Evolutionary conservation across 75 land plant genomes (phyloP), one percentile per base, ranked within the genome.

Genomic region (Azolla pinnata): DNA sequence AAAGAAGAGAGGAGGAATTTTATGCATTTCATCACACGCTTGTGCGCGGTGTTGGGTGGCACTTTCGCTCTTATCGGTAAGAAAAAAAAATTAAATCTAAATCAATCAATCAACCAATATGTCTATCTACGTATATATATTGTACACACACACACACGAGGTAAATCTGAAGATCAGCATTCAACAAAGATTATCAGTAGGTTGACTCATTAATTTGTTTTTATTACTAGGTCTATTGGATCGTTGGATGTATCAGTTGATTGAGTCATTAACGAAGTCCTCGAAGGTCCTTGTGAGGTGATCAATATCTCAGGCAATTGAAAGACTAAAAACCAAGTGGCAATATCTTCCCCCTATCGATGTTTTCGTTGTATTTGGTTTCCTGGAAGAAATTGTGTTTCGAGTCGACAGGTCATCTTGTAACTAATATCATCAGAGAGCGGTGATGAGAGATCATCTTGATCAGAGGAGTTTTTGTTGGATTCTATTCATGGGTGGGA

Each of bases 51-150:
- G 26, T 75, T 95, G 57, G 96, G 99, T 24, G 99, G 99, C 18
- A 95, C 99, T 32, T 95, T 95, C 79, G 90, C 99, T 28, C 53
- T 95, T 12, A 95, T 96, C 83, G 99, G 99, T 95, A 31, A 26
- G 25, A 1, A 31, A 51, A 26, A 19, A 24, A 17, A 34, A 0
- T 1, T 19, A n/a, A n/a, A n/a, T n/a, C n/a, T n/a, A n/a, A n/a
- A n/a, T n/a, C n/a, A n/a, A n/a, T n/a, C n/a, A n/a, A n/a, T n/a
- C n/a, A n/a, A n/a, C n/a, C n/a, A 20, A 26, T 40, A 26, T 57
- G n/a, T 21, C 16, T 18, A 24, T 33, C 19, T 47, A 47, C 19
- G 4, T 47, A 20, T 47, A 47, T 12, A 20, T 16, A 20, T 20
- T 47, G 50, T 47, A 47, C 20, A 18, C 18, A 16, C 50, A 20